phyloP scores from a whole-genome alignment of 2,329 filamentous ascomycete species.

The Atkinsonella hypoxylon region DNA sequence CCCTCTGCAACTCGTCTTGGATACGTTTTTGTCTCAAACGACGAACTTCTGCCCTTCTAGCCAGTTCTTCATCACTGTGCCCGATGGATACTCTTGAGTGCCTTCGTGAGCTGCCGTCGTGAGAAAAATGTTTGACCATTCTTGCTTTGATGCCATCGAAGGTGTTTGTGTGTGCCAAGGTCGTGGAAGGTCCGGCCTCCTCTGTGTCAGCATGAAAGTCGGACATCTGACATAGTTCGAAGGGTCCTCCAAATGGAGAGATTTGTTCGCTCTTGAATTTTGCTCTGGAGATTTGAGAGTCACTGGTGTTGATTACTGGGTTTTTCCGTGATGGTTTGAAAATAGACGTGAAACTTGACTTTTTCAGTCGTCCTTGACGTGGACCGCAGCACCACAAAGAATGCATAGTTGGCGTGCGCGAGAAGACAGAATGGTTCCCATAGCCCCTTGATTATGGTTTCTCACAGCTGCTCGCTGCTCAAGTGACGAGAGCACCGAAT shows the following conservation, averaged over 20 bases:
- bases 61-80: slow-evolving; percentile 39
- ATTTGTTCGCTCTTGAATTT: slow-evolving; percentile 4
- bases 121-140: slow-evolving; percentile 33
- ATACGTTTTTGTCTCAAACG: slow-evolving; percentile 44
- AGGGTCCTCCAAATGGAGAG: slow-evolving; percentile 9
- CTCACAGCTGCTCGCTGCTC: neutral
- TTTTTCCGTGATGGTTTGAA: slow-evolving; percentile 6
- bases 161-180: slow-evolving; percentile 25
- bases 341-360: slow-evolving; percentile 7
- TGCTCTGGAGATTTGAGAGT: neutral
- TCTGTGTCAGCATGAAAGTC: slow-evolving; percentile 30
- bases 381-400: slow-evolving; percentile 15
- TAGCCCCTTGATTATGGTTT: neutral
- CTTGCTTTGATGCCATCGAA: slow-evolving; percentile 33
- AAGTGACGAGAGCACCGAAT: neutral
- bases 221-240: slow-evolving; percentile 21
- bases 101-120: slow-evolving; percentile 27
- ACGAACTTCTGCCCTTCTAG: slow-evolving; percentile 42
- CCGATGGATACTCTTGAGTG: slow-evolving; percentile 30
- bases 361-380: slow-evolving; percentile 6
- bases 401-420: slow-evolving; percentile 7
- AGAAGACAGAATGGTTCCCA: neutral
- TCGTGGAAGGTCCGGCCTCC: slow-evolving; percentile 13
- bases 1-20: slow-evolving; percentile 42
- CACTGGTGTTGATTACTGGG: slow-evolving; percentile 5